Percentiles rank a stretch among this genome's conserved stretches.
Evolutionary conservation across 345 rosid genomes (phyloP).

Genomic region (Mangifera indica): DNA sequence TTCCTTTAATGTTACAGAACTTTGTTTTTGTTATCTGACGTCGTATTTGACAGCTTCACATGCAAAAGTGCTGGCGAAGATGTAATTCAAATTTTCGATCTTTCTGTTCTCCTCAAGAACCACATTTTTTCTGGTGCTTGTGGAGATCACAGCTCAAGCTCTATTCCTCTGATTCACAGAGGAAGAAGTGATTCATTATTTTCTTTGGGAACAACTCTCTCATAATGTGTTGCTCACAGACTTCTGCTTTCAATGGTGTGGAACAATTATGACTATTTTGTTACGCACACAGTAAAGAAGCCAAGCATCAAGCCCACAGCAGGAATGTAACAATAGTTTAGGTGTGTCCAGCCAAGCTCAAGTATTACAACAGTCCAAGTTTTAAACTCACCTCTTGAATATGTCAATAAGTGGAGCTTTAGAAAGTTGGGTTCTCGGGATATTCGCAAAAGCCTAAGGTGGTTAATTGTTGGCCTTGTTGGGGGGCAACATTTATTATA

Average conservation of each 20-base stretch:
- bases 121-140: constrained; percentile 50
- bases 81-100: constrained; percentile 89
- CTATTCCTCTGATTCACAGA: constrained; percentile 59
- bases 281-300: too few species aligned
- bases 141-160: constrained; percentile 48
- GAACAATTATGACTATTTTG: constrained; percentile 15
- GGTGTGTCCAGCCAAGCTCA: too few species aligned
- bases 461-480: too few species aligned
- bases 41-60: constrained; percentile 56
- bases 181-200: constrained; percentile 71
- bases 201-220: constrained; percentile 86
- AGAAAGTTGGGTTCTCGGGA: too few species aligned
- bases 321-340: too few species aligned
- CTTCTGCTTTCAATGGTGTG: constrained; percentile 84
- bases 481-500: too few species aligned
- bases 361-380: too few species aligned
- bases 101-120: constrained; percentile 71
- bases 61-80: constrained; percentile 94
- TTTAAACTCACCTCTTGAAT: too few species aligned
- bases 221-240: constrained; percentile 86
- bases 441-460: too few species aligned
- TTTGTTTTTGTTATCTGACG: constrained; percentile 11
- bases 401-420: too few species aligned
- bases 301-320: too few species aligned
- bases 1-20: constrained; percentile 2